Base-by-base conservation (phyloP, 2,329 filamentous ascomycete genomes). In the Keithomyces neogunnii region DNA sequence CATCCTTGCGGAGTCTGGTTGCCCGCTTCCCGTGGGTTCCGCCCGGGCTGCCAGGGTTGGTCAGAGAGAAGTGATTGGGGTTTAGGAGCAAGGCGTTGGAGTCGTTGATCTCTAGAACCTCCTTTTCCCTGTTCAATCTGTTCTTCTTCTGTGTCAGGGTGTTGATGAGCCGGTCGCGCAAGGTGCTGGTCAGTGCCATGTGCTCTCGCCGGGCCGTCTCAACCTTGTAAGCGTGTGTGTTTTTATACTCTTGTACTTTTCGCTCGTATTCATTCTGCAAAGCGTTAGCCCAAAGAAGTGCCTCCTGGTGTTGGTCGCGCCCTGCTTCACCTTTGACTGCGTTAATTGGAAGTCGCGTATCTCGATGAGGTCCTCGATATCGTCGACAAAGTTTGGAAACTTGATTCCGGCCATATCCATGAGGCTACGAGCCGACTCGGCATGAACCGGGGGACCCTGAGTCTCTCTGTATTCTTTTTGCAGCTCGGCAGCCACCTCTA, bases 311-410 rank as follows among this genome's bases (percentile, higher is more conserved):
- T 29, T 46, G 31, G 44, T 5, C 32, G 7, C 6, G 32, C 33
- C 9, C 28, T 35, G 67, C 81, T 63, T 19, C 75, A 96, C 93
- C 77, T 87, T 86, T 58, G 95, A 80, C 63, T 85, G 81, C 5
- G 87, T 85, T 63, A 97, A 72, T 60, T 91, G 84, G 56, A 87
- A 84, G 72, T 99, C 93, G 59, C 89, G 82, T 62, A 89, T 81
- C 68, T 97, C 91, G 58, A 96, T 84, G 6, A 89, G 80, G 66
- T 95, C 86, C 64, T 96, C 95, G 50, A 96, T 81, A 55, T 92
- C 84, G 58, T 89, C 82, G 26, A 93, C 82, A 72, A 95, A 97
- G 59, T 89, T 84, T 53, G 85, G 79, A 66, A 96, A 96, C 63
- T 86, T 82, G 61, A 85, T 88, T 1, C 93, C 93, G 35, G 89